Evolutionary conservation across 2,329 filamentous ascomycete species (phyloP).

Genomic region (Pseudogymnoascus destructans): DNA sequence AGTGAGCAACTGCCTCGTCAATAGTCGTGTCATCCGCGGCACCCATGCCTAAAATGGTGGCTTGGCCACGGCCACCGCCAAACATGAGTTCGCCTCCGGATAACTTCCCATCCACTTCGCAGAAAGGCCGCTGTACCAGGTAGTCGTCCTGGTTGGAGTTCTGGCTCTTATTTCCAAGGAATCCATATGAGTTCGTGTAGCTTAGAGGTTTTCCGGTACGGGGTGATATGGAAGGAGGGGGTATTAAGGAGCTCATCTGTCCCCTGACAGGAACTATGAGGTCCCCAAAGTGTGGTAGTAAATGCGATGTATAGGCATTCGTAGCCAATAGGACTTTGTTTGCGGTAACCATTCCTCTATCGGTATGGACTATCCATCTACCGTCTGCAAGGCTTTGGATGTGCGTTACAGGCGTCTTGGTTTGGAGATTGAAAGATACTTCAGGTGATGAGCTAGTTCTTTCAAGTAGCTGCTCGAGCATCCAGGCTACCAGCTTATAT

Average conservation of each 20-base stretch:
- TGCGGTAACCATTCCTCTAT: constrained; percentile 52
- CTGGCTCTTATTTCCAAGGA: constrained; percentile 37
- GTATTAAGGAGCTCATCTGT: constrained; percentile 54
- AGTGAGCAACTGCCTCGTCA: constrained; percentile 32
- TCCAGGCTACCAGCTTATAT: constrained; percentile 67
- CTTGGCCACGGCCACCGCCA: constrained; percentile 53
- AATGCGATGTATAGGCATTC: constrained; percentile 69
- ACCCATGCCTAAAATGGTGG: constrained; percentile 39
- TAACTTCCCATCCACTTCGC: constrained; percentile 2
- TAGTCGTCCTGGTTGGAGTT: constrained; percentile 51
- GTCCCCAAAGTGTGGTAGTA: constrained; percentile 55
- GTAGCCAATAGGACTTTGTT: constrained; percentile 61
- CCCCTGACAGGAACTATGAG: constrained; percentile 68
- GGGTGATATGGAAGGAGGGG: constrained; percentile 32
- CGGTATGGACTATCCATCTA: constrained; percentile 51
- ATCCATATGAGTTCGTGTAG: constrained; percentile 36
- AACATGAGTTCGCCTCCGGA: constrained; percentile 49
- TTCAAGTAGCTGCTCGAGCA: constrained; percentile 39
- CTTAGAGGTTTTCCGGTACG: constrained; percentile 17
- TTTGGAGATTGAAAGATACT: constrained; percentile 55
- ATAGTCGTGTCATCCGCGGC: constrained; percentile 46
- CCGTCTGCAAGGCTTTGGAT: constrained; percentile 29
- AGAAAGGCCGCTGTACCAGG: constrained; percentile 52
- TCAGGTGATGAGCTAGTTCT: neutral
- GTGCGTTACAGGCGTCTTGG: constrained; percentile 50